Base-by-base conservation (phyloP, 1,139 yeast species). In the Pichia cactophila region DNA sequence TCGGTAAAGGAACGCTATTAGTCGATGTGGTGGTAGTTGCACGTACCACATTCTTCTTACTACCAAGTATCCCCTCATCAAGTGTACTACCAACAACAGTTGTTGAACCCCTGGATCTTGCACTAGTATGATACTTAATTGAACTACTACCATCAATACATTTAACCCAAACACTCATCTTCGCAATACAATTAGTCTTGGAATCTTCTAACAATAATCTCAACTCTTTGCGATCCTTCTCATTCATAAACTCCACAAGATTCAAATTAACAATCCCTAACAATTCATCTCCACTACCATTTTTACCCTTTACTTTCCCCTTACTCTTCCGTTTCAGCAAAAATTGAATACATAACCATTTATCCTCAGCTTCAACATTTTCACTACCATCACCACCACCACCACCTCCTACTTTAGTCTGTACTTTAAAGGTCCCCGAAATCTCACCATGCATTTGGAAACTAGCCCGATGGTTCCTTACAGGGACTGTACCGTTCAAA, bases 151-250 rank as follows among this genome's bases (percentile, higher is more conserved):
- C 37, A 10, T 53, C 53, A 9, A 55, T 42, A 46, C 52, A 57
- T 31, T 45, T 47, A 14, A 60, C 26, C 14, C 60, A 66, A 8
- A 74, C 61, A 1, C 75, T 68, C 51, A 77, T 51, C 50, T 77
- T 81, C 42, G 87, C 67, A 42, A 89, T 83, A 5, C 95, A 83
- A 64, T 92, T 90, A 26, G 90, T 81, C 58, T 87, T 87, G 11
- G 95, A 83, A 37, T 86, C 78, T 57, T 83, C 83, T 44, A 90
- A 69, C 48, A 90, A 68, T 59, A 85, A 87, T 55, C 83, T 76
- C 50, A 82, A 75, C 23, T 78, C 74, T 36, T 71, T 70, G 16
- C 77, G 74, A 43, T 78, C 78, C 33, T 71, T 69, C 47, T 75
- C 76, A 54, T 78, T 78, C 35, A 81, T 77, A 61, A 83, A 87